These are phyloP conservation scores for Coemansia sp. DNA, from an alignment of 192 early-diverging fungal species.

Conservation along the genomic window DNA sequence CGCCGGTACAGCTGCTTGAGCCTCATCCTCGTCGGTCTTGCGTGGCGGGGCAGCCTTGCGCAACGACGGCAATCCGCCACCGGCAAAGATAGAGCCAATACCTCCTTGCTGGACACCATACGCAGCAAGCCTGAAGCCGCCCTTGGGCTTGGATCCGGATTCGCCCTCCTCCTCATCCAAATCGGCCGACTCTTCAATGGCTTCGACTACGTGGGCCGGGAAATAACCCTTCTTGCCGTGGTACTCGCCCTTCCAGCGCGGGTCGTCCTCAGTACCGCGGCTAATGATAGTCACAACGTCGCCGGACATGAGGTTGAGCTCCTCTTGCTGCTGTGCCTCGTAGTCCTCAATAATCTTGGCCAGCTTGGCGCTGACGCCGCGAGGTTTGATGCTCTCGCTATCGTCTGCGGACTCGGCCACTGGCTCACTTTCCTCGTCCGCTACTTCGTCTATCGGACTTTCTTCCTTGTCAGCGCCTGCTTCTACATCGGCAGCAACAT, in stretches of 20 bases:
- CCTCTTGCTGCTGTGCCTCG: constrained; percentile 60
- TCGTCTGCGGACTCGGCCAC: constrained; percentile 3
- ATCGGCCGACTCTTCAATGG: constrained; percentile 36
- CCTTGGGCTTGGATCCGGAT: constrained; percentile 16
- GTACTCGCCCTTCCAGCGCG: constrained; percentile 73
- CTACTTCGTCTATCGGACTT: constrained; percentile 4
- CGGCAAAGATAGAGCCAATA: constrained; percentile 70
- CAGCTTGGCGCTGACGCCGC: constrained; percentile 37
- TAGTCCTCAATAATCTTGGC: constrained; percentile 73
- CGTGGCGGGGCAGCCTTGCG: constrained; percentile 56
- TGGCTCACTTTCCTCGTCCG: not conserved
- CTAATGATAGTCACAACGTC: constrained; percentile 70
- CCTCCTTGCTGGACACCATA: constrained; percentile 81
- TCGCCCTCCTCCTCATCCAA: constrained; percentile 29
- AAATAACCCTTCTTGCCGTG: constrained; percentile 76
- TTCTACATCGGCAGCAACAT: not conserved
- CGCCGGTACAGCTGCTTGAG: constrained; percentile 3
- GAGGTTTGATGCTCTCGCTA: constrained; percentile 11
- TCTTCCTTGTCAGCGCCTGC: not conserved
- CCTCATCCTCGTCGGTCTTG: constrained; percentile 22
- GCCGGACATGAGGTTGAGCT: constrained; percentile 64
- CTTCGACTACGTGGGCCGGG: constrained; percentile 60
- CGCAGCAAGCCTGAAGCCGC: constrained; percentile 64
- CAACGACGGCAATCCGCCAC: constrained; percentile 64
- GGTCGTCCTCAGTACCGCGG: constrained; percentile 54